These are phyloP conservation scores for Cystofilobasidium ferigula DNA, from an alignment of 768 basidiomycete species.

Conservation along the genomic window DNA sequence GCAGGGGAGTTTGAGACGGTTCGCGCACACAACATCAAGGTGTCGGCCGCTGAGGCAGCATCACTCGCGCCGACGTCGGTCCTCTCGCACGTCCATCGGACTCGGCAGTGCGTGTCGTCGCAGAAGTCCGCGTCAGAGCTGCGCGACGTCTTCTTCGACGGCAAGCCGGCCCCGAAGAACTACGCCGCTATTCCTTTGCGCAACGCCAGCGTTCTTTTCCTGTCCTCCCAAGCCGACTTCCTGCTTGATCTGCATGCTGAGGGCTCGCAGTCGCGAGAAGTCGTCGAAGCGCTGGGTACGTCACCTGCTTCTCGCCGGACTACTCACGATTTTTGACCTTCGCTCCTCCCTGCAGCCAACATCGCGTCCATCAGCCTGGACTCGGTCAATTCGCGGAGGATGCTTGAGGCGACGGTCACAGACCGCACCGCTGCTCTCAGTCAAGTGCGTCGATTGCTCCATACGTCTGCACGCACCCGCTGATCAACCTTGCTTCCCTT, in stretches of 20 bases:
- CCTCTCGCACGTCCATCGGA: no score
- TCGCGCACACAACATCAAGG: background rate
- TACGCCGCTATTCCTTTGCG: background rate
- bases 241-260: background rate
- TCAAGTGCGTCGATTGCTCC: no score
- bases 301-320: no score
- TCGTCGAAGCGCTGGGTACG: background rate
- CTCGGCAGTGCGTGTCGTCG: background rate
- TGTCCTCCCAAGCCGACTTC: background rate
- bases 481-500: no score
- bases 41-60: background rate
- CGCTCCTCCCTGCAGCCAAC: no score
- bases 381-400: background rate
- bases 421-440: background rate
- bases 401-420: background rate
- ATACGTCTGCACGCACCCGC: no score
- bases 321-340: no score
- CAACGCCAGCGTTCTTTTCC: background rate
- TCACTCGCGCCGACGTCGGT: background rate
- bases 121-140: background rate
- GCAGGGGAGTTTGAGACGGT: background rate
- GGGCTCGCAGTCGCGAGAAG: background rate
- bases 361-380: background rate
- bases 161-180: background rate
- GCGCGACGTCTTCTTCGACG: background rate